These are phyloP conservation scores for Biscogniauxia mediterranea DNA, from an alignment of 2,329 filamentous ascomycete genomes.

Conservation along the genomic window DNA sequence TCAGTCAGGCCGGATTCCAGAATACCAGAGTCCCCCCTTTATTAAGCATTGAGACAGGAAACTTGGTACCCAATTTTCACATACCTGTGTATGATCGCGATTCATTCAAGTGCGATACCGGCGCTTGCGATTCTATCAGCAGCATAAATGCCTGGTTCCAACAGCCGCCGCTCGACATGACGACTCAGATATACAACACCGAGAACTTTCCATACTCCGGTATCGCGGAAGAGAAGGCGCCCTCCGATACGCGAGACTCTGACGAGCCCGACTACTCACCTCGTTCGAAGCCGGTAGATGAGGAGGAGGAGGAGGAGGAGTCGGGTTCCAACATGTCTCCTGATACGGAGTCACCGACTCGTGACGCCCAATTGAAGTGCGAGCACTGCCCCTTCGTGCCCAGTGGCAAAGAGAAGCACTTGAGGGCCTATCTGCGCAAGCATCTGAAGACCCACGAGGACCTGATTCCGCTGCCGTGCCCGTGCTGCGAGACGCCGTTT, in stretches of 20 bases:
- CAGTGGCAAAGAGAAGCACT: constrained; percentile 6
- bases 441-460: constrained; percentile 10
- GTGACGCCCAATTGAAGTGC: constrained; percentile 2
- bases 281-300: neutral
- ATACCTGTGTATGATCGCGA: neutral
- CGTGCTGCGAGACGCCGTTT: constrained; percentile 6
- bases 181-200: too few species aligned
- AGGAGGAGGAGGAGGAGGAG: too few species aligned
- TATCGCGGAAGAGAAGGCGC: too few species aligned
- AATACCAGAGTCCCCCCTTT: neutral
- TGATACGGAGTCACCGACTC: neutral
- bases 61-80: neutral
- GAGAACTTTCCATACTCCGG: too few species aligned
- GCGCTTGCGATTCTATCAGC: neutral
- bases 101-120: neutral
- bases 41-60: neutral
- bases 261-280: neutral
- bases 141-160: neutral
- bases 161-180: too few species aligned
- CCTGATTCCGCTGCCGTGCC: constrained; percentile 4
- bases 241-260: neutral
- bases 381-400: constrained; percentile 7
- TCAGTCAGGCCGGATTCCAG: neutral
- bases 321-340: too few species aligned
- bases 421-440: constrained; percentile 12